Conservation (phyloP, 2,329 filamentous ascomycete species). For the Neonectria hederae region DNA sequence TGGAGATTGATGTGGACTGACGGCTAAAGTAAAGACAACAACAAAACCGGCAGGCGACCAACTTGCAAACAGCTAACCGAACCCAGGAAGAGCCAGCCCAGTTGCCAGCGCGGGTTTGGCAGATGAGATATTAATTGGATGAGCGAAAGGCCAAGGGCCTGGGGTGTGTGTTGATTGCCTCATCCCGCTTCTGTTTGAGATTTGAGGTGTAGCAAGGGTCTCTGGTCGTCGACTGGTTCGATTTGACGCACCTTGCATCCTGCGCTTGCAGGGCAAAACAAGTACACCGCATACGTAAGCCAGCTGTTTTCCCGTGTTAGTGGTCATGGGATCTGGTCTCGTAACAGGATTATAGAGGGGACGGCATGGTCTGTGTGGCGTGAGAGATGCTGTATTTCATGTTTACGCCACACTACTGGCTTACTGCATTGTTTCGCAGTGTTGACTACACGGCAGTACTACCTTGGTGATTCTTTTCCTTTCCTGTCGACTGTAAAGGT, state of each 20-base stretch:
- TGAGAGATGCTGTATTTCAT: background rate
- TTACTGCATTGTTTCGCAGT: background rate
- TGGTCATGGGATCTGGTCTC: background rate
- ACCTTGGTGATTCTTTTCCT: too few relatives aligned
- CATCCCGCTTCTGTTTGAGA: slow-evolving; percentile 40
- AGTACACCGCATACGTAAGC: slow-evolving; percentile 18
- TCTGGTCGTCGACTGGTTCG: slow-evolving; percentile 23
- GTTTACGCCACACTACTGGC: background rate
- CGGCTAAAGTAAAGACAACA: background rate
- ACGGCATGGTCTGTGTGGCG: background rate
- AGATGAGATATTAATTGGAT: slow-evolving; percentile 30
- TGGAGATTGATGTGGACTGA: slow-evolving; percentile 18
- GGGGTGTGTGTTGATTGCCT: slow-evolving; percentile 29
- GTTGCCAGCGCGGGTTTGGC: slow-evolving; percentile 3
- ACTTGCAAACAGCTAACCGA: slow-evolving; percentile 1
- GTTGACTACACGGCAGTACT: background rate
- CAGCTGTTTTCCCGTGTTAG: slow-evolving; percentile 3
- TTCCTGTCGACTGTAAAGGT: too few relatives aligned
- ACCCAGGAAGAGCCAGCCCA: slow-evolving; percentile 3
- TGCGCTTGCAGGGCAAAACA: slow-evolving; percentile 11
- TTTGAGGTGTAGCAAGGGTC: slow-evolving; percentile 26
- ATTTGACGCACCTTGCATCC: slow-evolving; percentile 25
- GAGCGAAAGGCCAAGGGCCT: slow-evolving; percentile 17
- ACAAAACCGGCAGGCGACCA: background rate
- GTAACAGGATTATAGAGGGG: background rate